A percentile compares a stretch with the other conserved stretches of the same genome.
phyloP scores from a whole-genome alignment of 2,329 filamentous ascomycete species.

The Didymella pinodella region DNA sequence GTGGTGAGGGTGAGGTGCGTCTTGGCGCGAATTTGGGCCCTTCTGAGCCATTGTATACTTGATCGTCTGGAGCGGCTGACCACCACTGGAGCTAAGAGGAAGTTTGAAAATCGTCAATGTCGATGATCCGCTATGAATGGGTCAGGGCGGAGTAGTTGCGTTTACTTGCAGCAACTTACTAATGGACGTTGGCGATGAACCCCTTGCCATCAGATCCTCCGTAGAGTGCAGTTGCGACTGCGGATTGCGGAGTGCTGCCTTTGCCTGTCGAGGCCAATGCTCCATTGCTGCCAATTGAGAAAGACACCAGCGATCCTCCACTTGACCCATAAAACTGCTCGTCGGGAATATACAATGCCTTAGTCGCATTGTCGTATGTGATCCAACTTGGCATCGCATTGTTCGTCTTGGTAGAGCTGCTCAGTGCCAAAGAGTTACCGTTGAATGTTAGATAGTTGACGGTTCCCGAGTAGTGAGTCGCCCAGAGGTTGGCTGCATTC shows the following conservation, averaged over 20 bases:
- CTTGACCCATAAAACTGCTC: slow-evolving; percentile 32
- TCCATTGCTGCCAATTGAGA: slow-evolving; percentile 38
- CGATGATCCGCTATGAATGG: slow-evolving; percentile 38
- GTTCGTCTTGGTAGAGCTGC: slow-evolving; percentile 28
- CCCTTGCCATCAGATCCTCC: slow-evolving; percentile 40
- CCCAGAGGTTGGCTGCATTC: slow-evolving; percentile 38
- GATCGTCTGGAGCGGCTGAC: slow-evolving; percentile 39
- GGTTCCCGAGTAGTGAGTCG: slow-evolving; percentile 43
- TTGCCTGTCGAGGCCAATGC: slow-evolving; percentile 34
- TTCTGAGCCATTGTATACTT: slow-evolving; percentile 52
- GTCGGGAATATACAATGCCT: slow-evolving; percentile 40
- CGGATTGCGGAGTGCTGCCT: slow-evolving; percentile 34
- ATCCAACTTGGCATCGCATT: slow-evolving; percentile 44
- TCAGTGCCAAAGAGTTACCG: slow-evolving; percentile 34
- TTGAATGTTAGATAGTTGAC: slow-evolving; percentile 40
- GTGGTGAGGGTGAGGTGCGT: slow-evolving; percentile 64
- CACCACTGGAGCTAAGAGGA: slow-evolving; percentile 40
- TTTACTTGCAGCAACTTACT: slow-evolving; percentile 26
- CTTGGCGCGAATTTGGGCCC: slow-evolving; percentile 59
- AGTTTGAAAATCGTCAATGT: slow-evolving; percentile 46
- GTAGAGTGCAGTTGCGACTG: slow-evolving; percentile 40
- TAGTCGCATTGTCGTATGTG: slow-evolving; percentile 39
- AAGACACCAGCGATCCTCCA: slow-evolving; percentile 36
- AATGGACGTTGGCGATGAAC: slow-evolving; percentile 45
- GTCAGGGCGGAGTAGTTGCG: slow-evolving; percentile 2